phyloP scores from a whole-genome alignment of 345 rosid genomes.

The Salix brachista region DNA sequence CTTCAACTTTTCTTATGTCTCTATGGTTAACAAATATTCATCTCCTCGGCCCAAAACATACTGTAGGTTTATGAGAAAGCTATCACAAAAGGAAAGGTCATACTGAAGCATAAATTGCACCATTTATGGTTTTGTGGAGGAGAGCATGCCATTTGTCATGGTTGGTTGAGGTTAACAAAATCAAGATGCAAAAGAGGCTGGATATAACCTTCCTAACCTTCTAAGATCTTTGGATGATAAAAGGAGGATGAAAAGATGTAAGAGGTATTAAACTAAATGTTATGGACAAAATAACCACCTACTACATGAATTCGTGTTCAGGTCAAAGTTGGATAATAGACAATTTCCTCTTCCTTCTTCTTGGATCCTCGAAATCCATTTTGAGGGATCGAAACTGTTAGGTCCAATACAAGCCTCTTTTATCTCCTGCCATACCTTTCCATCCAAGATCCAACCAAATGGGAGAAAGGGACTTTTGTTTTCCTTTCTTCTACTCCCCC shows the following conservation, averaged over 20 bases:
- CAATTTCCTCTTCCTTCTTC: background rate
- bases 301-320: background rate
- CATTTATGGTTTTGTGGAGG: background rate
- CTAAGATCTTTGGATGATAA: background rate
- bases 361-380: background rate
- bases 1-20: background rate
- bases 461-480: background rate
- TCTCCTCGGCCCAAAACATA: background rate
- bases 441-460: background rate
- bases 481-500: background rate
- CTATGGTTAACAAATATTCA: background rate
- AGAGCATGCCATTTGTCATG: too few species aligned
- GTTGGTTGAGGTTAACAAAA: background rate
- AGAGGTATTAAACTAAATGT: background rate
- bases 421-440: background rate
- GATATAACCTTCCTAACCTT: background rate
- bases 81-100: background rate
- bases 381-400: background rate
- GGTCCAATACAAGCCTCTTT: background rate
- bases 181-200: background rate
- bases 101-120: too few species aligned
- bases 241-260: background rate
- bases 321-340: background rate
- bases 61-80: background rate
- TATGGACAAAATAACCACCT: background rate